Conservation (phyloP, 805 yeast species). For the Nematodospora valgi region DNA sequence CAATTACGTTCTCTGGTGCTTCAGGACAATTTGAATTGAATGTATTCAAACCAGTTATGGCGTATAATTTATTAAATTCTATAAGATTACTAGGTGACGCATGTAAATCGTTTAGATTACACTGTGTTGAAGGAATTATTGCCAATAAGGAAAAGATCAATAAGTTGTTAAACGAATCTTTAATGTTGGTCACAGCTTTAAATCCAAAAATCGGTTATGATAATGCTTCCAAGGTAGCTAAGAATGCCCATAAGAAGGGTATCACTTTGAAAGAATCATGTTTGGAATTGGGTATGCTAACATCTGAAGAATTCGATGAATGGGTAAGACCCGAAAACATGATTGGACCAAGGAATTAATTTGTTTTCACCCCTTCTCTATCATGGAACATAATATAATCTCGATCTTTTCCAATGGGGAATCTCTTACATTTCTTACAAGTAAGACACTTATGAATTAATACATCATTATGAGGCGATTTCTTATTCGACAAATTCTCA, state of each 20-base stretch:
- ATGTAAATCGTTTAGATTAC: conserved; percentile 28
- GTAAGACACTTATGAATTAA: conserved; percentile 45
- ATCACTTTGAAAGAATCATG: conserved; percentile 36
- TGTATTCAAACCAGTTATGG: conserved; percentile 40
- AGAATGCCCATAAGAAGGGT: conserved; percentile 40
- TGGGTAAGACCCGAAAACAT: conserved; percentile 41
- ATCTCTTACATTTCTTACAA: conserved; percentile 56
- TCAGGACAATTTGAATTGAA: conserved; percentile 40
- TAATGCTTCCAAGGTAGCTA: conserved; percentile 38
- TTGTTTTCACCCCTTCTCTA: no score
- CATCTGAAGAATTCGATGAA: conserved; percentile 32
- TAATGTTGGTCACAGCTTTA: conserved; percentile 40
- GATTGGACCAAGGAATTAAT: conserved; percentile 40
- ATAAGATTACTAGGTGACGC: conserved; percentile 35
- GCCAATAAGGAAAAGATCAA: conserved; percentile 36
- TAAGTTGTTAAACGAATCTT: conserved; percentile 35
- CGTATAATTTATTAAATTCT: conserved; percentile 32
- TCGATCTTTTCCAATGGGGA: conserved; percentile 58
- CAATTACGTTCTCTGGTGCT: conserved; percentile 38
- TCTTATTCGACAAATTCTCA: conserved; percentile 37
- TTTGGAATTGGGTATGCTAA: conserved; percentile 33
- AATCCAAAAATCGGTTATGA: conserved; percentile 41
- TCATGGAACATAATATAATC: conserved; percentile 49
- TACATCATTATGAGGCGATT: conserved; percentile 38
- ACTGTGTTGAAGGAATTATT: conserved; percentile 37